Evolutionary conservation across 2,329 filamentous ascomycete species (phyloP).

Genomic region (Clonostachys solani): DNA sequence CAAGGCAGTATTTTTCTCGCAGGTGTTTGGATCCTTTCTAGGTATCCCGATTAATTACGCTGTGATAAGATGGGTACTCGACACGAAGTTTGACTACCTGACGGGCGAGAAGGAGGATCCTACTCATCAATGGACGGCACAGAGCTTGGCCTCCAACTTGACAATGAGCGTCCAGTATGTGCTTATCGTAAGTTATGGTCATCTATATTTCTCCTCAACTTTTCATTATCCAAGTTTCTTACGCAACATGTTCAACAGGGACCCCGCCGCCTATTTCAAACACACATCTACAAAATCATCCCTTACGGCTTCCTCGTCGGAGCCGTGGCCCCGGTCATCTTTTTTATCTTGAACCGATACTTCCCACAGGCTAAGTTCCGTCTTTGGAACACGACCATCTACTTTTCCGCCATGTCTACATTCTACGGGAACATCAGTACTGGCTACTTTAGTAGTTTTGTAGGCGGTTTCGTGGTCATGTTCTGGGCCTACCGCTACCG

Average conservation of each 20-base stretch:
- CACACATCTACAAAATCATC: slow-evolving; percentile 39
- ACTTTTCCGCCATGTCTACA: slow-evolving; percentile 47
- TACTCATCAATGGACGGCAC: slow-evolving; percentile 58
- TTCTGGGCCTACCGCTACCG: slow-evolving; percentile 51
- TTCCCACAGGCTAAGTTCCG: slow-evolving; percentile 51
- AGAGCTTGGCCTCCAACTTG: slow-evolving; percentile 42
- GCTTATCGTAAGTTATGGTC: slow-evolving; percentile 35
- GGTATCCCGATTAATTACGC: slow-evolving; percentile 59
- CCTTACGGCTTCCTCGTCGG: slow-evolving; percentile 51
- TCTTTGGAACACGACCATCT: slow-evolving; percentile 59
- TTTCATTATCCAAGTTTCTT: neutral
- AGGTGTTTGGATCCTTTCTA: slow-evolving; percentile 53
- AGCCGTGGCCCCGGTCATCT: slow-evolving; percentile 33
- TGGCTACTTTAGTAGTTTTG: slow-evolving; percentile 50
- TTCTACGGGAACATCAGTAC: slow-evolving; percentile 62
- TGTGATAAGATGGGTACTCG: slow-evolving; percentile 55
- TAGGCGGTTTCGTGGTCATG: slow-evolving; percentile 59
- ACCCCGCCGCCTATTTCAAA: slow-evolving; percentile 41
- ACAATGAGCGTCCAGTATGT: slow-evolving; percentile 58
- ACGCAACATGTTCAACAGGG: slow-evolving; percentile 18
- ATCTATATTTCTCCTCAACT: neutral
- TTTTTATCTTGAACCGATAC: slow-evolving; percentile 45
- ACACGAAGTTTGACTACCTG: slow-evolving; percentile 51
- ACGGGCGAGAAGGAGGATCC: slow-evolving; percentile 46
- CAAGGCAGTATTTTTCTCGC: slow-evolving; percentile 54